Conservation (phyloP, 2,329 filamentous ascomycete genomes). For the Colletotrichum viniferum region DNA sequence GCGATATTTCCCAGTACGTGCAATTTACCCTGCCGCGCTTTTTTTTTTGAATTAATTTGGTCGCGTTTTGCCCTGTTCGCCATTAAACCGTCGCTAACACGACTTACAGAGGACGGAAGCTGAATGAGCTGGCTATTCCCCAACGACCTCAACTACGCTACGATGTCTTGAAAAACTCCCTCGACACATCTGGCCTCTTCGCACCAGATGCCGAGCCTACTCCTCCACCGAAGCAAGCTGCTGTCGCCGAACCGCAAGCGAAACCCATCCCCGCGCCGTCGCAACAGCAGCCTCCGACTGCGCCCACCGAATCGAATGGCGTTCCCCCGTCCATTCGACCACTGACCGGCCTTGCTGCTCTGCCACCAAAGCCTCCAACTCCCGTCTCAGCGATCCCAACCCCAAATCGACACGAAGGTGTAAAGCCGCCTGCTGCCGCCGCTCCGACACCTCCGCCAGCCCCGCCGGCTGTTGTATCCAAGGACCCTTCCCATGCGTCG, state of each 20-base stretch:
- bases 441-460: not conserved
- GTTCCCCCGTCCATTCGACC: not conserved
- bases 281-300: not conserved
- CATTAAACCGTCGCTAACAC: slow-evolving; percentile 3
- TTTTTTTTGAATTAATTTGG: slow-evolving; percentile 6
- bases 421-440: not conserved
- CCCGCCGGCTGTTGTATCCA: not conserved
- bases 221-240: not conserved
- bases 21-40: slow-evolving; percentile 3
- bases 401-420: not conserved
- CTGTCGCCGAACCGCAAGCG: not conserved
- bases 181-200: slow-evolving; percentile 31
- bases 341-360: not conserved
- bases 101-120: slow-evolving; percentile 45
- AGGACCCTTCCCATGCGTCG: slow-evolving; percentile 13
- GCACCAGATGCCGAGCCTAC: not conserved
- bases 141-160: slow-evolving; percentile 49
- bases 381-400: not conserved
- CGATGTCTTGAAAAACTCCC: slow-evolving; percentile 44
- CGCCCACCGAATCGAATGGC: not conserved
- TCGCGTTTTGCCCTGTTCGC: slow-evolving; percentile 24
- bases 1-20: slow-evolving; percentile 66
- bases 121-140: slow-evolving; percentile 60
- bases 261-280: not conserved
- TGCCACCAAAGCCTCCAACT: slow-evolving; percentile 7